Percentiles rank a stretch among this genome's conserved stretches.
Conservation (phyloP, 768 basidiomycete genomes). For the Tubosaeta sp. region DNA sequence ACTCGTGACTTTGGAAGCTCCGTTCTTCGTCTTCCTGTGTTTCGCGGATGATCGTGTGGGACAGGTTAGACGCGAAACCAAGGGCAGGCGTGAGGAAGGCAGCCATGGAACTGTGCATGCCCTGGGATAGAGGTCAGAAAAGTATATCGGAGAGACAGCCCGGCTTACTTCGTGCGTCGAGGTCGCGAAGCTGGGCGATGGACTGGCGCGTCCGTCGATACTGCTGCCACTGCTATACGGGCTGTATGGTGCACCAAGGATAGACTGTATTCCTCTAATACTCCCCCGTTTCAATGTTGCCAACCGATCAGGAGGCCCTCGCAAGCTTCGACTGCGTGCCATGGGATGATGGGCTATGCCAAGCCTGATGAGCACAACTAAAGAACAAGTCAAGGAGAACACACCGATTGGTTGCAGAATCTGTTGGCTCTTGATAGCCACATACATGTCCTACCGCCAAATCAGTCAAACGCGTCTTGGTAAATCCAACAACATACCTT, state of each 20-base stretch:
- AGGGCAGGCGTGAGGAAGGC: conserved; percentile 79
- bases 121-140: conserved; percentile 34
- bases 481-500: conserved; percentile 47
- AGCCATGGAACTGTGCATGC: conserved; percentile 56
- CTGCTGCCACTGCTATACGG: conserved; percentile 84
- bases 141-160: no score
- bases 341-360: conserved; percentile 41
- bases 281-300: conserved; percentile 85
- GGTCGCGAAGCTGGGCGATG: conserved; percentile 90
- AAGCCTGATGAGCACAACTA: conserved; percentile 57
- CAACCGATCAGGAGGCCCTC: conserved; percentile 67
- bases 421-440: conserved; percentile 84
- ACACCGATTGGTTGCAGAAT: conserved; percentile 76
- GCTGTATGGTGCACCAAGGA: conserved; percentile 66
- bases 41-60: conserved; percentile 95
- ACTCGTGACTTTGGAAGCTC: conserved; percentile 60
- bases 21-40: conserved; percentile 82
- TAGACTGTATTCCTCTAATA: conserved; percentile 81
- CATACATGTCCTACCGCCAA: conserved; percentile 80
- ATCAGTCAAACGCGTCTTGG: conserved; percentile 3
- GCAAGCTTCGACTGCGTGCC: conserved; percentile 65
- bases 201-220: conserved; percentile 87
- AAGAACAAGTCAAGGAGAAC: conserved; percentile 33
- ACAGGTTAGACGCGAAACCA: conserved; percentile 96
- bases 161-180: conserved; percentile 71